These are phyloP conservation scores for Cystobasidium tubakii DNA, from an alignment of 768 basidiomycete species.

Conservation along the genomic window DNA sequence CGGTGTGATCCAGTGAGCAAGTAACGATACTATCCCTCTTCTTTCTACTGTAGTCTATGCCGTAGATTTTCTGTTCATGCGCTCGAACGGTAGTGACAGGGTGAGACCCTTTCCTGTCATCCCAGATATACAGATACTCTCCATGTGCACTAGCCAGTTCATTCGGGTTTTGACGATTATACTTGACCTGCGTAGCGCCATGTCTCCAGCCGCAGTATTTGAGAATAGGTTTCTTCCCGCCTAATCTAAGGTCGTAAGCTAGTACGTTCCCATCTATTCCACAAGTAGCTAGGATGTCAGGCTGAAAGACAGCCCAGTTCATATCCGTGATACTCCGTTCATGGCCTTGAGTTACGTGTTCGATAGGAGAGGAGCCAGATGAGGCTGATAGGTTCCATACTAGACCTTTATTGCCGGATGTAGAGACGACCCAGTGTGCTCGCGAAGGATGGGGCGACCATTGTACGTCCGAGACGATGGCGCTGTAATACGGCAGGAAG, in stretches of 20 bases:
- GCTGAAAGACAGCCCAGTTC: slow-evolving; percentile 57
- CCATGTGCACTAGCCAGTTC: slow-evolving; percentile 83
- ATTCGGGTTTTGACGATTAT: slow-evolving; percentile 81
- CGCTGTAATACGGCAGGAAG: slow-evolving; percentile 91
- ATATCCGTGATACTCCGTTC: slow-evolving; percentile 95
- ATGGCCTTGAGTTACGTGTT: slow-evolving; percentile 78
- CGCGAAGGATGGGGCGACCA: slow-evolving; percentile 79
- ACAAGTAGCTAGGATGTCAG: slow-evolving; percentile 62
- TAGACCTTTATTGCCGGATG: slow-evolving; percentile 79
- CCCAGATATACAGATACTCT: slow-evolving; percentile 86
- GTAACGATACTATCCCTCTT: slow-evolving; percentile 75
- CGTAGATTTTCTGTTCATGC: slow-evolving; percentile 88
- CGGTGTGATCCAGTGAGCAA: slow-evolving; percentile 79
- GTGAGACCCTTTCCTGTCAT: slow-evolving; percentile 64
- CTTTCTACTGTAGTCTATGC: slow-evolving; percentile 88
- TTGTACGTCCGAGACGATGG: slow-evolving; percentile 80
- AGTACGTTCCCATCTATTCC: slow-evolving; percentile 91
- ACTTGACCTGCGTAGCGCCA: slow-evolving; percentile 65
- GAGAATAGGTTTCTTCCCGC: slow-evolving; percentile 58
- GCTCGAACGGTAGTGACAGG: slow-evolving; percentile 60
- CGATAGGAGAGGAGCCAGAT: slow-evolving; percentile 66
- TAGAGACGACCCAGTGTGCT: slow-evolving; percentile 76
- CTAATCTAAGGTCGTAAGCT: slow-evolving; percentile 80
- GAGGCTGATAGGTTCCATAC: slow-evolving; percentile 78
- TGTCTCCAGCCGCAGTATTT: slow-evolving; percentile 58